These are phyloP conservation scores for Plectosphaerella sp. DNA, from an alignment of 2,329 filamentous ascomycete species.

Conservation along the genomic window DNA sequence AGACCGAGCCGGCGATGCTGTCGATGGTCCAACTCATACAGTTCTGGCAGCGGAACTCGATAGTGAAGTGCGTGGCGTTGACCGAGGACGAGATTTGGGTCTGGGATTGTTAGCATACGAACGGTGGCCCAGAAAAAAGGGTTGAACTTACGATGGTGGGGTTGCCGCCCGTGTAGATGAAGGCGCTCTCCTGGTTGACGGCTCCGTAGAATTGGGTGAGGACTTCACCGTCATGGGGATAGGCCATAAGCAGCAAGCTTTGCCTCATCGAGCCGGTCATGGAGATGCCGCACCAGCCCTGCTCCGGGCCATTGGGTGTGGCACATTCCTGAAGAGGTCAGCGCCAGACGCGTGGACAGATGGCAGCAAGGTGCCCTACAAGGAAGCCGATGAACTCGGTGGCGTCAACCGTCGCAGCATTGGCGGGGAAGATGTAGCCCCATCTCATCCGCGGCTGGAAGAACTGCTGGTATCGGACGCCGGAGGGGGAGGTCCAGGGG, in stretches of 20 bases:
- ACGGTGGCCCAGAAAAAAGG: neutral
- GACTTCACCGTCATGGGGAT: slow-evolving; percentile 47
- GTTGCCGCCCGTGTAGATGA: too few relatives aligned
- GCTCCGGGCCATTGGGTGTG: slow-evolving; percentile 36
- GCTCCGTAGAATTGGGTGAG: slow-evolving; percentile 55
- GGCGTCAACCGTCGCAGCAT: slow-evolving; percentile 40
- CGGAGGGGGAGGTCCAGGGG: slow-evolving; percentile 40
- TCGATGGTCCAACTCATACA: slow-evolving; percentile 51
- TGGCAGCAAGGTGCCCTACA: slow-evolving; percentile 27
- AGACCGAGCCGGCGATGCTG: slow-evolving; percentile 34
- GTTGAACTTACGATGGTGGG: slow-evolving; percentile 21
- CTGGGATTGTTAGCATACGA: neutral
- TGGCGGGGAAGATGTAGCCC: slow-evolving; percentile 48
- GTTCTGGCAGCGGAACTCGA: slow-evolving; percentile 62
- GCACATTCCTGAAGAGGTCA: slow-evolving; percentile 35
- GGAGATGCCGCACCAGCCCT: slow-evolving; percentile 55
- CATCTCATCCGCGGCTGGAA: slow-evolving; percentile 42
- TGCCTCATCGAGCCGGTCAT: slow-evolving; percentile 54
- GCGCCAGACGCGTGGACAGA: neutral
- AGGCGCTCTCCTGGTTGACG: slow-evolving; percentile 45
- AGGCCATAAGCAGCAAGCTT: slow-evolving; percentile 53
- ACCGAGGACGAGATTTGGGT: slow-evolving; percentile 56
- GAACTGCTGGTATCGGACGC: slow-evolving; percentile 50
- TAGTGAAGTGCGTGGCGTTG: slow-evolving; percentile 52
- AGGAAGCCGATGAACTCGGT: slow-evolving; percentile 57